Conservation (phyloP, 2,329 filamentous ascomycete genomes). For the Tricladium varicosporioides region DNA sequence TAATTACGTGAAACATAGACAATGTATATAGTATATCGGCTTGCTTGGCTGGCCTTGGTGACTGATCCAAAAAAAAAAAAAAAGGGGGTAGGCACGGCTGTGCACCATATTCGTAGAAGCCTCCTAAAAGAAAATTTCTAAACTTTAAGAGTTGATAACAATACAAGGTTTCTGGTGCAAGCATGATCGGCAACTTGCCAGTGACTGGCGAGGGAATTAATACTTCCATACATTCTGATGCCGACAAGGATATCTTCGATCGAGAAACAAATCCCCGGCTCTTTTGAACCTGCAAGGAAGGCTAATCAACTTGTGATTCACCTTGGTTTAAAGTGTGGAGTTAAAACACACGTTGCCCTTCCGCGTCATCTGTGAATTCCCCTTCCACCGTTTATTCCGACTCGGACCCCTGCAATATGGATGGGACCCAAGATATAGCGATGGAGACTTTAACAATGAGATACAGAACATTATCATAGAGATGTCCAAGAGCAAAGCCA, state of each 20-base stretch:
- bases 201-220: conserved; percentile 35
- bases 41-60: no score
- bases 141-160: no score
- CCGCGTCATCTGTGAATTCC: conserved; percentile 24
- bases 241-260: conserved; percentile 44
- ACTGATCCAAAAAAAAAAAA: no score
- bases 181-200: conserved; percentile 43
- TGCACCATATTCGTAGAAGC: no score
- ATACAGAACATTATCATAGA: no score
- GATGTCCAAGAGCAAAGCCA: no score
- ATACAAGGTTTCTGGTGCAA: conserved; percentile 40
- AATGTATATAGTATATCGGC: no score
- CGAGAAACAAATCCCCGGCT: conserved; percentile 35
- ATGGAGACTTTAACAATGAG: conserved; percentile 12
- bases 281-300: conserved; percentile 42
- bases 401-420: not conserved
- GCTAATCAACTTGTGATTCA: conserved; percentile 44
- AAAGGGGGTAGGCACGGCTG: no score
- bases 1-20: no score
- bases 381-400: not conserved
- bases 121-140: no score
- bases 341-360: conserved; percentile 47
- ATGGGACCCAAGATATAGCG: conserved; percentile 19
- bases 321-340: conserved; percentile 37
- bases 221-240: conserved; percentile 40